phyloP scores from a whole-genome alignment of 2,329 filamentous ascomycete genomes.

The Fusarium pseudograminearum region DNA sequence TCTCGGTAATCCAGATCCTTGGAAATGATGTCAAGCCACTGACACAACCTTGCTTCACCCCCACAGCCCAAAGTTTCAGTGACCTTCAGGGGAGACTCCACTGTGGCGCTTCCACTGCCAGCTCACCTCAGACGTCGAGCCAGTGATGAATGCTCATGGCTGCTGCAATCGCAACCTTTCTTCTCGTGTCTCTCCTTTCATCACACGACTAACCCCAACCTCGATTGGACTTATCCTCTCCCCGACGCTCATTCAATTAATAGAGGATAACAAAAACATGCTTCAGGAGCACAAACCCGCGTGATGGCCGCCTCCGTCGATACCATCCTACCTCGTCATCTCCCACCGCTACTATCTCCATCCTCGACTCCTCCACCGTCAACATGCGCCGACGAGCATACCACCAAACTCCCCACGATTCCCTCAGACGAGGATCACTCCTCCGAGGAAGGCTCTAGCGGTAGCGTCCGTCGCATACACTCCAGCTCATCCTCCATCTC shows the following conservation, averaged over 20 bases:
- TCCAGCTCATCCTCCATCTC: constrained; percentile 51
- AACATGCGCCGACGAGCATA: constrained; percentile 24
- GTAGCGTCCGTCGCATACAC: constrained; percentile 36
- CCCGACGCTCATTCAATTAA: background rate
- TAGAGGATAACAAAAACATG: constrained; percentile 23
- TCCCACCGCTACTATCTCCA: constrained; percentile 38
- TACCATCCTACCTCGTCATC: constrained; percentile 35
- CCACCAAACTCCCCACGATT: constrained; percentile 38
- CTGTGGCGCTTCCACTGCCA: constrained; percentile 33
- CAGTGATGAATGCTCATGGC: constrained; percentile 4
- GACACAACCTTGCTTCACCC: constrained; percentile 18
- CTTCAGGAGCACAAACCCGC: constrained; percentile 40
- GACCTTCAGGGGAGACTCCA: constrained; percentile 37
- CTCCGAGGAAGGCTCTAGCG: constrained; percentile 48
- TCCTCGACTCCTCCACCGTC: constrained; percentile 26
- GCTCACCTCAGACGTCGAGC: constrained; percentile 10
- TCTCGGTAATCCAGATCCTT: constrained; percentile 25
- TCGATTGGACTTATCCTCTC: background rate
- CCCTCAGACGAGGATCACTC: constrained; percentile 50
- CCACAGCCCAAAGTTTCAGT: constrained; percentile 39
- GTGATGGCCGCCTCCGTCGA: constrained; percentile 47
- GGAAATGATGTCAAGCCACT: constrained; percentile 32
- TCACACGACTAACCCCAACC: background rate
- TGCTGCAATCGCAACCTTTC: background rate
- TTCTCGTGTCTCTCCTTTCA: constrained; percentile 13